Base-by-base conservation (phyloP, 169 alveolate genomes). In the Condylostoma magnum region DNA sequence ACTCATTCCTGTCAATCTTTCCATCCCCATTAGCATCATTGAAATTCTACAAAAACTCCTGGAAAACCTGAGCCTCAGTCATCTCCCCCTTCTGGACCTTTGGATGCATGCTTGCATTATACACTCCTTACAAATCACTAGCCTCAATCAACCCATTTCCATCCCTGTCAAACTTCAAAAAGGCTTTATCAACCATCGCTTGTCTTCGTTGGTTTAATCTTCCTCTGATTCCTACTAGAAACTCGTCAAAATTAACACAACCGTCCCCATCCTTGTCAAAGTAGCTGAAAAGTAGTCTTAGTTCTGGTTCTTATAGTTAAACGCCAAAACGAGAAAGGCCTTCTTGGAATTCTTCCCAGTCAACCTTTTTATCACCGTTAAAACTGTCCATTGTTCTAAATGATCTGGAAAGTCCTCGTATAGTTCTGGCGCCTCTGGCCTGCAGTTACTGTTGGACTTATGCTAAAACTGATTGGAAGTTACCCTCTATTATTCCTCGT, bases 251-350 rank as follows among this genome's bases (percentile, higher is more conserved):
- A 79, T 89, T 77, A 18, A 91, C 89, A 72, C 77, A 67, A 20
- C 96, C 94, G 69, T 87, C 94, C 30, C 80, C 65, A 77, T 91
- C 93, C 47, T 84, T 86, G 79, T 91, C 96, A 71, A 85, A 90
- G 82, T 65, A 78, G 36, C 53, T 57, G 27, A 85, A 47, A n/a
- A 85, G 79, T 5, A 77, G 53, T 70, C 65, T 28, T 55, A 73
- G 73, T 77, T 90, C 95, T 47, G 83, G 83, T 66, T 85, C 75
- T 12, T 87, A 85, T 28, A 91, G 75, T 18, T 77, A 56, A 47
- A 83, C 87, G 50, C 95, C 95, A 65, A 77, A 80, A 63, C 88
- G 94, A 56, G 85, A 68, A 15, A 91, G 65, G 15, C 94, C 93
- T 15, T 84, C 87, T 46, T 70, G 58, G 81, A 91, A 88, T 69